Evolutionary conservation across 352 stramenopile genomes (phyloP).

Genomic region (Globisporangium canariense): DNA sequence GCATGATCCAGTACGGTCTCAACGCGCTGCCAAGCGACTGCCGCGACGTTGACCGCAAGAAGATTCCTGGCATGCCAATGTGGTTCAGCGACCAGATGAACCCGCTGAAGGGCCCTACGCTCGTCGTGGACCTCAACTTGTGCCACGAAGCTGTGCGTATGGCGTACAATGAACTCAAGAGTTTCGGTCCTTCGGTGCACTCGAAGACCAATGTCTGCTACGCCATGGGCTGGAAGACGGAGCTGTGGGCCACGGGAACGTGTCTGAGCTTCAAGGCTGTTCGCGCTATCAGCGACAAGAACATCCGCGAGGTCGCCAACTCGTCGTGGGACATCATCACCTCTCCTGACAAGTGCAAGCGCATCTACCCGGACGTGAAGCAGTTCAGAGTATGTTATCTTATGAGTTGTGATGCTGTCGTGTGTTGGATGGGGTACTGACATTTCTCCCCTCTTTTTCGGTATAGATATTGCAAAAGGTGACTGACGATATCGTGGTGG

Average conservation of each 20-base stretch:
- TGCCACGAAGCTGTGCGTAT: constrained; percentile 76
- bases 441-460: neutral
- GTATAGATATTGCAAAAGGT: constrained; percentile 72
- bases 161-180: constrained; percentile 78
- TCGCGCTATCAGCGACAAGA: constrained; percentile 60
- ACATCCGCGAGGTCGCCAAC: constrained; percentile 67
- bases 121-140: constrained; percentile 75
- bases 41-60: constrained; percentile 74
- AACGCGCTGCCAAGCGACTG: constrained; percentile 76
- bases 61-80: constrained; percentile 64
- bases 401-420: neutral
- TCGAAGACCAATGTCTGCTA: constrained; percentile 85
- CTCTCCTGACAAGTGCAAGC: constrained; percentile 77
- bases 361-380: constrained; percentile 82
- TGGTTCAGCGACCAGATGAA: constrained; percentile 85
- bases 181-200: constrained; percentile 68
- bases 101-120: constrained; percentile 63
- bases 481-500: constrained; percentile 79
- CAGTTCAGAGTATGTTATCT: constrained; percentile 58
- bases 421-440: constrained; percentile 2
- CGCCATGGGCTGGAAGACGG: constrained; percentile 83
- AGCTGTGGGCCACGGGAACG: constrained; percentile 74
- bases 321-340: constrained; percentile 84
- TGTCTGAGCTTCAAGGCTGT: constrained; percentile 74
- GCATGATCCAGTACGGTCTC: constrained; percentile 82